Conservation (phyloP, 2,329 filamentous ascomycete genomes). For the Leptographium procerum region DNA sequence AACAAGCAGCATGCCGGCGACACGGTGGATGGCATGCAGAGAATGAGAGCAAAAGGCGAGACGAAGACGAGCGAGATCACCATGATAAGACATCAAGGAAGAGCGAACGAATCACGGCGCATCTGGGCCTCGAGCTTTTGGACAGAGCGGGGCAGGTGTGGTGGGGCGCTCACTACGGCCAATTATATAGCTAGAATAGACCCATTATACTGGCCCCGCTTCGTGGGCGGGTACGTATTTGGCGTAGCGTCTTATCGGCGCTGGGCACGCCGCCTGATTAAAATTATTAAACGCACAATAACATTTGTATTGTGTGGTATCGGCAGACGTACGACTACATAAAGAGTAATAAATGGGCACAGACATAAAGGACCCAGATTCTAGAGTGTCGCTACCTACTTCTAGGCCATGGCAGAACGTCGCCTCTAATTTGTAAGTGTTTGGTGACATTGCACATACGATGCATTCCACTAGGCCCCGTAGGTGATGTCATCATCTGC, state of each 20-base stretch:
- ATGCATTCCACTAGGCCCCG: neutral
- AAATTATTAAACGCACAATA: no score
- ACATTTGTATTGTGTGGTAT: no score
- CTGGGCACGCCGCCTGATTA: neutral
- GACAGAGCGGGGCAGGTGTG: conserved; percentile 1
- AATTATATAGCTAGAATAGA: conserved; percentile 2
- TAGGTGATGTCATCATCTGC: neutral
- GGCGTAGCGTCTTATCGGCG: neutral
- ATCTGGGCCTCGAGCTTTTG: conserved; percentile 1
- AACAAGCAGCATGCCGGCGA: neutral
- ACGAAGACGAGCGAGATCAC: neutral
- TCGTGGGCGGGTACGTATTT: neutral
- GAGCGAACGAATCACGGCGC: conserved; percentile 5
- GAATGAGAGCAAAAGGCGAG: neutral
- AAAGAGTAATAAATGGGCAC: no score
- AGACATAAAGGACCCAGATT: no score
- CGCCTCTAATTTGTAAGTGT: neutral
- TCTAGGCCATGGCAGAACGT: neutral
- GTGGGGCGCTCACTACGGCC: neutral
- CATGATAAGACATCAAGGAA: conserved; percentile 1
- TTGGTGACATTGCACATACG: neutral
- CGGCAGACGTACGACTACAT: no score
- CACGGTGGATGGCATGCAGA: neutral
- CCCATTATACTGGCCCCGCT: conserved; percentile 10
- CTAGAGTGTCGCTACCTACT: no score